Evolutionary conservation across 345 rosid genomes (phyloP), one percentile per base, ranked within the genome.

Genomic region (Dipteronia sinensis): DNA sequence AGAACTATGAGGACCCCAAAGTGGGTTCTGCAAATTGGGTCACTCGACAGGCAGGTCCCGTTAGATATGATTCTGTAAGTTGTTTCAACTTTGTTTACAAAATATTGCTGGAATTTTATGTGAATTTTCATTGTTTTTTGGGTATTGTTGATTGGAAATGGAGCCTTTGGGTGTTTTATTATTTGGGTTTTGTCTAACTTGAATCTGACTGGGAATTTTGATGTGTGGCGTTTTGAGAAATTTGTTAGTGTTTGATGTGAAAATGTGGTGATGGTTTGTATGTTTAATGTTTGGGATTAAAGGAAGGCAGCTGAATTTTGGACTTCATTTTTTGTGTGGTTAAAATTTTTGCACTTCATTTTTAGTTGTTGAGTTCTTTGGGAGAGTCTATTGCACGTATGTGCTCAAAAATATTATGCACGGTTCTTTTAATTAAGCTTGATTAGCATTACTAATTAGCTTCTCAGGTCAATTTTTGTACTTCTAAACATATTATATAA

Each of bases 11-110:
- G 59, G 79, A 78, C 77, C 80, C 78, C 19, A 76, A 67, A 67
- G 82, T 17, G 9, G 79, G 20, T 67, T 70, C 79, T 61, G 51
- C 13, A 49, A 40, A 40, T 44, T 76, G 85, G 77, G 49, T 61
- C 71, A 42, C 71, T 16, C 4, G 13, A 46, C 77, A 67, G 53
- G 71, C 62, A 67, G 72, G 2, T 49, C 25, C 72, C 67, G 8
- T 78, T 51, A 25, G 22, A 76, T 76, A 61, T 73, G 82, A 73
- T 10, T 10, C 80, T 53, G 82, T 82, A 76, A 76, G 80, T 12
- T 4, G 47, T 49, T 29, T 44, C 17, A 69, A 44, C n/a, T 75
- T 16, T 58, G 1, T 17, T 16, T 53, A 46, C 49, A 46, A 46
- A 46, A 8, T 46, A 46, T 1, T 19, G 27, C 20, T 19, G 62